Conservation (phyloP, 2,329 filamentous ascomycete genomes). For the Coniochaeta sp. region DNA sequence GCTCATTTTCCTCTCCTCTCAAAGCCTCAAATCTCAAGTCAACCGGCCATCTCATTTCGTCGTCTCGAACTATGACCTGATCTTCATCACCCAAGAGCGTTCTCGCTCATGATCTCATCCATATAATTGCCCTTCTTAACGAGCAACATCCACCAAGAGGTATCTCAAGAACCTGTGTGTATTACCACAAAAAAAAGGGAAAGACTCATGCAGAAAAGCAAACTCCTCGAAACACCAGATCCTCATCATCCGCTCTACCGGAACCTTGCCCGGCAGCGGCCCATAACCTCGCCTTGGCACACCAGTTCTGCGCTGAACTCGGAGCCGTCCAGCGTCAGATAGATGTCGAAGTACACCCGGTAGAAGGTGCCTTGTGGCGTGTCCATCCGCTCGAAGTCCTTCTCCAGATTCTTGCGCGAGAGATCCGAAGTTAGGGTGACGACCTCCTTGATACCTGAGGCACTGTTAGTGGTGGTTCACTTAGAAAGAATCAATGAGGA, state of each 20-base stretch:
- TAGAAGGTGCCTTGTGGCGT: slow-evolving; percentile 96
- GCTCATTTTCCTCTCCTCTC: no score
- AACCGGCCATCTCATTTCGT: background rate
- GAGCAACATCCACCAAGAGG: background rate
- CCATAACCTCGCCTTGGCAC: slow-evolving; percentile 99
- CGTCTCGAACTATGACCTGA: background rate
- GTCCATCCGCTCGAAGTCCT: slow-evolving; percentile 99
- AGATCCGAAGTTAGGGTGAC: slow-evolving; percentile 96
- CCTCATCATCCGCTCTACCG: slow-evolving; percentile 35
- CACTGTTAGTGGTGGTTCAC: slow-evolving; percentile 17
- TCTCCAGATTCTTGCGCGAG: slow-evolving; percentile 96
- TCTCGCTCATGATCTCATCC: no score
- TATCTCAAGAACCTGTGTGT: slow-evolving; percentile 1
- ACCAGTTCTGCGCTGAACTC: slow-evolving; percentile 98
- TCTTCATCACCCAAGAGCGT: no score
- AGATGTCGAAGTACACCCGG: slow-evolving; percentile 72
- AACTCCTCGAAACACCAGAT: background rate
- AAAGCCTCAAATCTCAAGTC: background rate
- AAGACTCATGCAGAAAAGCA: background rate
- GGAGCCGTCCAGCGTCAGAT: slow-evolving; percentile 90
- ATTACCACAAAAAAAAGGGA: slow-evolving; percentile 2
- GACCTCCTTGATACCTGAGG: slow-evolving; percentile 91
- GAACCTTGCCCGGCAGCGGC: slow-evolving; percentile 88
- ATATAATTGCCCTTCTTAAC: background rate
- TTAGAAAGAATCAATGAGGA: no score